Evolutionary conservation across 257 asterid species (phyloP).

Genomic region (Sherardia arvensis): DNA sequence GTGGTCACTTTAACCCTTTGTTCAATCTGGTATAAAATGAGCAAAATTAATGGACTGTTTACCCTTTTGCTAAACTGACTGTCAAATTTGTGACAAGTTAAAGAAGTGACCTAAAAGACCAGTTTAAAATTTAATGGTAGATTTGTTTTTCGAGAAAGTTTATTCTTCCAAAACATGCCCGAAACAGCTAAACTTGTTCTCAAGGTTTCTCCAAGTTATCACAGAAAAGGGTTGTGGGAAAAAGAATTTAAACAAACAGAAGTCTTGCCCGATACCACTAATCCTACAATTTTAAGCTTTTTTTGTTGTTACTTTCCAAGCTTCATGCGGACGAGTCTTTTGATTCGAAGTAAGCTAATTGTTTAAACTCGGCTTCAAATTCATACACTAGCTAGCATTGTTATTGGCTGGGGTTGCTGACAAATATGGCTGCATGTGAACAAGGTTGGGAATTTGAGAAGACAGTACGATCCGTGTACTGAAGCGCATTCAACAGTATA

Average conservation of each 20-base stretch:
- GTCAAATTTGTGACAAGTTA: neutral
- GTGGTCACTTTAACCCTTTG: neutral
- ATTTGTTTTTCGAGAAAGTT: neutral
- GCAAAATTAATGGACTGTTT: too few relatives aligned
- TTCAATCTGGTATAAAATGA: neutral
- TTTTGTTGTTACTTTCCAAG: neutral
- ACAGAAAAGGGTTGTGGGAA: neutral
- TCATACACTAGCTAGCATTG: neutral
- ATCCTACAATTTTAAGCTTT: neutral
- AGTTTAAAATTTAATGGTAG: neutral
- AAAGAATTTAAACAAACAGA: neutral
- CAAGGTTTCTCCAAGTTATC: neutral
- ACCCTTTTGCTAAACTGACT: too few relatives aligned
- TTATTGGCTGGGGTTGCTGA: slow-evolving; percentile 20
- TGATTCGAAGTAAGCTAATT: neutral
- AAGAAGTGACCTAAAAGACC: neutral
- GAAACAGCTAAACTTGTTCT: neutral
- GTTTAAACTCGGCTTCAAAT: slow-evolving; percentile 3
- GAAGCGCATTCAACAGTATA: slow-evolving; percentile 66
- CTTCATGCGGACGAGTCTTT: neutral
- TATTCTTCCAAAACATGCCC: neutral
- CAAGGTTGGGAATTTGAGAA: slow-evolving; percentile 54
- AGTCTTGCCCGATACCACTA: too few relatives aligned
- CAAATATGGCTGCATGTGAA: slow-evolving; percentile 19
- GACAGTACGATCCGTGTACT: slow-evolving; percentile 87